Evolutionary conservation across 106 monocot species (phyloP), one percentile per base, ranked within the genome.

Genomic region (Dendrobium chrysotoxum): DNA sequence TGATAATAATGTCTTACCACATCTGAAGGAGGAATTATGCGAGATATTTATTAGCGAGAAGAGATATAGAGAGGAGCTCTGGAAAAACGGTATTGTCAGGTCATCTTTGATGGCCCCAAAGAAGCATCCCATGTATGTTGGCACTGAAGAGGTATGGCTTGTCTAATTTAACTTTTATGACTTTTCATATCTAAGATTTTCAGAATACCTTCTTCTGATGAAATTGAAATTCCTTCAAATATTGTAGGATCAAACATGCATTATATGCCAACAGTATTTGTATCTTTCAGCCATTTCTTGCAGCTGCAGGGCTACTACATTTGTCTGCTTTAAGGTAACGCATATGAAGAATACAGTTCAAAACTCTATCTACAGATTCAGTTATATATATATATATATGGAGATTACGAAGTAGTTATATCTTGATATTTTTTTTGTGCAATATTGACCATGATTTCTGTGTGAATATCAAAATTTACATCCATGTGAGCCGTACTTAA

Each of bases 221-320:
- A 57, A 53, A 0, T 16, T 58, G 28, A 23, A 72, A 18, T 41
- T 79, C 35, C 21, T 77, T 54, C 4, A 75, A 80, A 82, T 75
- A 73, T 84, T 89, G 85, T 80, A 94, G 94, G 94, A 94, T 85
- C 90, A 92, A 80, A 85, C 88, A 67, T 94, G 94, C 80, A 82
- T 94, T 70, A 94, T 94, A 85, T 94, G 94, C 74, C 88, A 85
- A 72, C 94, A 94, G 44, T 90, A 86, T 84, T 77, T 94, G 72
- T 94, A 92, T 85, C 90, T 94, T 79, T 94, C 94, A 64, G 94
- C 94, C 26, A 77, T 94, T 85, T 74, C 77, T 10, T 94, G 94
- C 79, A 83, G 55, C 53, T 94, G 94, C 40, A 86, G 90, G 79
- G 88, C 86, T 44, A 83, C 87, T 67, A 77, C 88, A 75, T 88